Evolutionary conservation across 148 eudicot species (phyloP).

Genomic region (Vaccinium corymbosum): DNA sequence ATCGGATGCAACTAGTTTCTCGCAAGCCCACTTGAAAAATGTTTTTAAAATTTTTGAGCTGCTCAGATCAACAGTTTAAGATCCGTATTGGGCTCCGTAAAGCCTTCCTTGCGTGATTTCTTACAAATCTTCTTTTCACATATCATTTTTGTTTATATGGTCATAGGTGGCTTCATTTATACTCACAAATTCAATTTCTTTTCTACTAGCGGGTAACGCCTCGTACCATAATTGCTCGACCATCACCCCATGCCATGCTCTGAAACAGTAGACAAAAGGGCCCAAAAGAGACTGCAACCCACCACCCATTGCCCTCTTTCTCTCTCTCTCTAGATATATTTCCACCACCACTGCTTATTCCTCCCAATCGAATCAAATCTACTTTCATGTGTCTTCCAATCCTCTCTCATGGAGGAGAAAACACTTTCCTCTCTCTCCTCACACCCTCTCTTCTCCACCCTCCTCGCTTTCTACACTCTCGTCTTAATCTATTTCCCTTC

Average conservation of each 20-base stretch:
- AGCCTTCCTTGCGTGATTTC: no score
- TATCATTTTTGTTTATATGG: no score
- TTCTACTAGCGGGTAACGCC: neutral
- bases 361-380: neutral
- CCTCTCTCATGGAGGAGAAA: neutral
- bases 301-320: neutral
- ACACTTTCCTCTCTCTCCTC: slow-evolving; percentile 19
- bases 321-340: neutral
- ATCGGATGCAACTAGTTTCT: no score
- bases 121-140: no score
- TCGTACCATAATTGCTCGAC: neutral
- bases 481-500: slow-evolving; percentile 54
- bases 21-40: no score
- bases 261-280: slow-evolving; percentile 7
- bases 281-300: neutral
- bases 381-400: neutral
- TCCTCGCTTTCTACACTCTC: slow-evolving; percentile 46
- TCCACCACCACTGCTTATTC: neutral
- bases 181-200: neutral
- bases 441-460: slow-evolving; percentile 44
- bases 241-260: slow-evolving; percentile 5
- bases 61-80: no score
- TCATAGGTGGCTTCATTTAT: no score
- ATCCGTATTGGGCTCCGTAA: no score
- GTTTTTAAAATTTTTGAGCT: no score